Evolutionary conservation across 2,329 filamentous ascomycete genomes (phyloP), one percentile per base, ranked within the genome.

Genomic region (Herpotrichia juniperi): DNA sequence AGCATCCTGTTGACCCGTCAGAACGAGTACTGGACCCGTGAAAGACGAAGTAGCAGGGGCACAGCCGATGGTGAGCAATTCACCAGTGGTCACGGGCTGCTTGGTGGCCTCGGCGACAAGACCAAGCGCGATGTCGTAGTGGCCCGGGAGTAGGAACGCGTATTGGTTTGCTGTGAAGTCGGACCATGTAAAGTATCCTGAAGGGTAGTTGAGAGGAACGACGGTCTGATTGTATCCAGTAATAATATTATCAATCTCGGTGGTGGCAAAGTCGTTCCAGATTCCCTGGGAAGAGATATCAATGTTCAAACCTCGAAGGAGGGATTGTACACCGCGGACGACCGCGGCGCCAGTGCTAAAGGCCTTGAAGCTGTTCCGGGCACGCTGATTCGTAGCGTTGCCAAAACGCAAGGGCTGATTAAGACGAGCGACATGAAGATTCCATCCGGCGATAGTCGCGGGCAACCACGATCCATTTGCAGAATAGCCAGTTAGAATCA

Each of bases 401-500:
- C 74, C 70, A 21, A 78, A 73, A 19, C 75, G 71, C 9, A 76
- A 66, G 59, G 74, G 73, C 50, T 75, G 71, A 48, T 76, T 75
- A 9, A 72, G 45, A 17, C 70, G 65, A 19, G 82, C 81, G 14
- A 76, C 72, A 39, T 79, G 71, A 40, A 81, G 78, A 63, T 83
- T 79, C 54, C 72, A 77, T 6, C 75, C 79, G 4, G 81, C 71
- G 0, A 73, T 63, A 39, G 81, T 81, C 11, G 69, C 67, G 1
- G 62, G 46, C 1, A 71, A 49, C 65, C 79, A 87, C 14, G 73
- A 64, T 9, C 67, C 53, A 9, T 80, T 79, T 34, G 79, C 76
- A 14, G 79, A 78, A 71, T 83, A 88, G 1, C 86, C 86, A 1
- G 85, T 87, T 6, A 88, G 76, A 46, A 86, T 71, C 34, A 88